These are phyloP conservation scores for Fusarium subglutinans DNA, from an alignment of 2,329 filamentous ascomycete species.

Conservation along the genomic window DNA sequence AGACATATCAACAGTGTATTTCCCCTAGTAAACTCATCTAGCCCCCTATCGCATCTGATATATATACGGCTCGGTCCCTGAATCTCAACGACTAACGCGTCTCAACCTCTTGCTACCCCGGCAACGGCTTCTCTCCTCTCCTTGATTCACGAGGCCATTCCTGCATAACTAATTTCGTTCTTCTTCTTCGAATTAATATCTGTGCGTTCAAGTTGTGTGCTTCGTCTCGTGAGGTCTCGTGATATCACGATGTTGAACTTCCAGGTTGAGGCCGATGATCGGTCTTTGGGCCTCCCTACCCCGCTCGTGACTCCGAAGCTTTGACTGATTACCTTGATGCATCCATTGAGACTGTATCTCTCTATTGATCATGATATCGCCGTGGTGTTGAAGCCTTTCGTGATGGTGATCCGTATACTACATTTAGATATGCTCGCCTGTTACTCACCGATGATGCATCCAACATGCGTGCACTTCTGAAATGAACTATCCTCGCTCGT, in stretches of 20 bases:
- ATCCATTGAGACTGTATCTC: rapidly evolving
- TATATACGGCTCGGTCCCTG: neutral
- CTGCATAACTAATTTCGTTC: slow-evolving; percentile 8
- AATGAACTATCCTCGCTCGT: neutral
- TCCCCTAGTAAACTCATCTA: neutral
- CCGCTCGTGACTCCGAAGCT: neutral
- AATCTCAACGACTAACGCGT: neutral
- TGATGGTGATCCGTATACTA: neutral
- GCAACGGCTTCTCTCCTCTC: neutral
- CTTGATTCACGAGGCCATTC: neutral
- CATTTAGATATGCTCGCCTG: neutral
- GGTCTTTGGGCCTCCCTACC: neutral
- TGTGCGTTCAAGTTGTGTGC: slow-evolving; percentile 9
- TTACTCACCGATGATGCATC: neutral
- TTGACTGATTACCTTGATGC: neutral
- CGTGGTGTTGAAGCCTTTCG: slow-evolving; percentile 16
- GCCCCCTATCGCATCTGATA: neutral
- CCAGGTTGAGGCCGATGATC: neutral
- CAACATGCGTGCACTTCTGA: neutral
- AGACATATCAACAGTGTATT: neutral
- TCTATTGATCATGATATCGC: neutral
- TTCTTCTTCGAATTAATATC: neutral
- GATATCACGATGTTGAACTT: neutral
- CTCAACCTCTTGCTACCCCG: slow-evolving; percentile 9
- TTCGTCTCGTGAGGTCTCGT: neutral